A percentile compares a stretch with the other conserved stretches of the same genome.
phyloP scores from a whole-genome alignment of 1,139 yeast species.

The Nakaseomyces nivariensis region DNA sequence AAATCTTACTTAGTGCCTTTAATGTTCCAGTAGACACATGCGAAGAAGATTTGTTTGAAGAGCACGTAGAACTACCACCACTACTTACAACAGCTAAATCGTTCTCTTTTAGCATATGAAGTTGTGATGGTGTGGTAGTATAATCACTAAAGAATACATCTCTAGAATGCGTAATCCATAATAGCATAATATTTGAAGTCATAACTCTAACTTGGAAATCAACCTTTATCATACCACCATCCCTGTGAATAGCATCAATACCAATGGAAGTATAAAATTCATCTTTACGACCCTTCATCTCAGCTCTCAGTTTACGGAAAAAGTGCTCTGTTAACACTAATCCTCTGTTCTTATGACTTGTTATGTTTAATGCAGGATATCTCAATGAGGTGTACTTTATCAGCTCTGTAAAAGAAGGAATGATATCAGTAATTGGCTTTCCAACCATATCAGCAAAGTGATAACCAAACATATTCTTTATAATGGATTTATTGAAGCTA shows the following conservation, averaged over 20 bases:
- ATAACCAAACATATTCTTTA: constrained; percentile 70
- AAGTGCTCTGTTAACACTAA: constrained; percentile 83
- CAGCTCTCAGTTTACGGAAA: constrained; percentile 48
- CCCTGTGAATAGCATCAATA: constrained; percentile 56
- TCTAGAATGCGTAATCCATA: constrained; percentile 84
- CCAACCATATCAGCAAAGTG: constrained; percentile 41
- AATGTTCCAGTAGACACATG: constrained; percentile 10
- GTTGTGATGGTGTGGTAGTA: constrained; percentile 30
- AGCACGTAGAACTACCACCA: constrained; percentile 20
- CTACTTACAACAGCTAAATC: constrained; percentile 29
- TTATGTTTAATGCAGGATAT: constrained; percentile 33
- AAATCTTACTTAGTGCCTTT: constrained; percentile 3
- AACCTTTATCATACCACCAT: constrained; percentile 55
- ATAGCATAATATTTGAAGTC: constrained; percentile 45
- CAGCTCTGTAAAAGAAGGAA: constrained; percentile 58
- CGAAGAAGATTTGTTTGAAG: constrained; percentile 18
- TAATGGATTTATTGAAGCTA: constrained; percentile 63
- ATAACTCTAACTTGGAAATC: constrained; percentile 79
- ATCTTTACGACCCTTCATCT: constrained; percentile 18
- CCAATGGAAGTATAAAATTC: constrained; percentile 56
- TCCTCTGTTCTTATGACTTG: constrained; percentile 33
- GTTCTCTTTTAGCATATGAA: constrained; percentile 31
- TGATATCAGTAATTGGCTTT: constrained; percentile 43
- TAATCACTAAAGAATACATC: constrained; percentile 28
- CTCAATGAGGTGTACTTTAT: constrained; percentile 41